Conservation (phyloP, 1,284 basidiomycete genomes). For the Fomitiporia mediterranea region DNA sequence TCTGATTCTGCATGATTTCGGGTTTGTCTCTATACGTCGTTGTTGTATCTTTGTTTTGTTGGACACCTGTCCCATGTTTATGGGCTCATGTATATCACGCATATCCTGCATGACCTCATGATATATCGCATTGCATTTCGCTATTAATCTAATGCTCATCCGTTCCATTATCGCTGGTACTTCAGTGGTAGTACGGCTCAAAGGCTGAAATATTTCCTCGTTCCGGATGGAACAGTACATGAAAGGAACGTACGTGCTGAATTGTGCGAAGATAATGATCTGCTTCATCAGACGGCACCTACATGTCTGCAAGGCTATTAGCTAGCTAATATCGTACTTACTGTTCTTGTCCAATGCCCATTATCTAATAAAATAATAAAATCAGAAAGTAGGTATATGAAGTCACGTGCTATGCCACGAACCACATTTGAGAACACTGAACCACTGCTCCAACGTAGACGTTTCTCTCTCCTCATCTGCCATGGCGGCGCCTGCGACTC, state of each 20-base stretch:
- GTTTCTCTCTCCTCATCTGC: neutral
- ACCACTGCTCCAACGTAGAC: no score
- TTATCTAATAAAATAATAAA: neutral
- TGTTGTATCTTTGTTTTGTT: constrained; percentile 10
- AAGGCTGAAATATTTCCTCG: no score
- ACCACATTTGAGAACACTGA: no score
- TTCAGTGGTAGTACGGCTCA: no score
- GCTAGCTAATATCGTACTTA: no score
- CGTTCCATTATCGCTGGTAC: no score
- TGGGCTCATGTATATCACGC: constrained; percentile 13
- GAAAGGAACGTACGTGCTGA: no score
- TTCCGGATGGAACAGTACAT: no score
- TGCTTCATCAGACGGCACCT: no score
- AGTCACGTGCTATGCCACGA: neutral
- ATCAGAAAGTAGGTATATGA: neutral
- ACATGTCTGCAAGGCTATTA: no score
- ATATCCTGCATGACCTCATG: neutral
- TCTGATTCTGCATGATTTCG: constrained; percentile 39
- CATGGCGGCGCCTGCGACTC: constrained; percentile 15
- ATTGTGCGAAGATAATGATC: no score
- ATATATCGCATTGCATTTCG: neutral
- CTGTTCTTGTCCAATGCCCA: no score
- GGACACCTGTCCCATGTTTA: constrained; percentile 6
- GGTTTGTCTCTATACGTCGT: neutral
- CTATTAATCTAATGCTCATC: neutral